Evolutionary conservation across 768 basidiomycete species (phyloP), one percentile per base, ranked within the genome.

Genomic region (Scleroderma bovista): DNA sequence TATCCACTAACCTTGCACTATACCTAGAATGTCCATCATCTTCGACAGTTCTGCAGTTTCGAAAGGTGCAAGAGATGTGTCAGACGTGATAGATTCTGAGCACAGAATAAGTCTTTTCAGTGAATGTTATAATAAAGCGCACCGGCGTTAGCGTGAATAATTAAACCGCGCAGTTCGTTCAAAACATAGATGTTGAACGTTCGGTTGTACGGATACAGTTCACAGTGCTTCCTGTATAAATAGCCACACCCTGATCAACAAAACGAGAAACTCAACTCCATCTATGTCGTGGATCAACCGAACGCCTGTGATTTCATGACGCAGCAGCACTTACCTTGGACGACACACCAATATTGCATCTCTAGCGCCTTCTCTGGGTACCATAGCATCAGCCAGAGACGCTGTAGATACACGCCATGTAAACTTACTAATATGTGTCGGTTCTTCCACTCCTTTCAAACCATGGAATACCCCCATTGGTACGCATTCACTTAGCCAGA

Each of bases 51-150:
- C 51, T 40, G 12, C 56, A 29, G 19, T 45, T 33, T 51, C 57
- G 50, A 46, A 57, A 41, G 36, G 63, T 34, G 46, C 53, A n/a
- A 48, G 52, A 44, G 32, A 63, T 15, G 41, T 57, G 20, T 50
- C 48, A 19, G 56, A 51, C 29, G 51, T 50, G 24, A 55, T 52
- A 6, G 49, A 50, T 36, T 62, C 53, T 36, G 56, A 53, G 19
- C 6, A 36, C 4, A n/a, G 13, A 36, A 15, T 5, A n/a, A 36
- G 34, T 15, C 34, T n/a, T 36, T 36, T 13, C 12, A 15, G 15
- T 7, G 13, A 13, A 36, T 6, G 34, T 15, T 12, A 13, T 3
- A n/a, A 36, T n/a, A n/a, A n/a, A 15, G n/a, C 34, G n/a, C 34
- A 36, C 34, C 34, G n/a, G 34, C 34, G 12, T 36, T 13, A 15